Base-by-base conservation (phyloP, 306 rosid genomes). In the Coriaria nepalensis region DNA sequence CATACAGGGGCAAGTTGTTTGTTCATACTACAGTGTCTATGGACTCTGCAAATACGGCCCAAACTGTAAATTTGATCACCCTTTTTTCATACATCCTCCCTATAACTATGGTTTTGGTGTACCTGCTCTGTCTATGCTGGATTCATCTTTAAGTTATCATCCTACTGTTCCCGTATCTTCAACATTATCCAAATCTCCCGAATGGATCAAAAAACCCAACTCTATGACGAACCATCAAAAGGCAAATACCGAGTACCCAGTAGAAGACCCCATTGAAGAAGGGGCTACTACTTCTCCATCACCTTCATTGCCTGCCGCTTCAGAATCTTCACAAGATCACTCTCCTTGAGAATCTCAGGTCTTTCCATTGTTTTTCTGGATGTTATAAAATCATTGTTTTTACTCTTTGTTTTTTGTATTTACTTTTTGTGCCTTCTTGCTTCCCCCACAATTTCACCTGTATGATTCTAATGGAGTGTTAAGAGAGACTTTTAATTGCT, bases 11-110 rank as follows among this genome's bases (percentile, higher is more conserved):
- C 84, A 78, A 33, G 79, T 93, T 64, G 49, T 78, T 20, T 87
- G 96, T 64, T 75, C 93, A 35, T 73, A 71, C 57, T 87, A 80
- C 67, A 62, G 67, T 55, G 63, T 74, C 74, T 78, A 73, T 64
- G 94, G 96, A 52, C 62, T 77, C 66, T 87, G 96, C 94, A 87
- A 80, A 72, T 87, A 73, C 43, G 96, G 96, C 11, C 82, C 96
- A 41, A 80, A 93, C 39, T 87, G 96, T 81, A 80, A 67, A 68
- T 87, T 66, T 62, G 94, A 87, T 60, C 96, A 87, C 70, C 93
- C 94, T 11, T 47, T 55, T 47, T 14, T 76, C 61, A 65, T 79
- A 7, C 43, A 66, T 37, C 69, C 29, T 20, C 29, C 88, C 61
- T 72, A 76, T 49, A 73, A 72, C 69, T 83, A 87, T 44, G 66